Base-by-base conservation (phyloP, 306 rosid species). In the Pterocarpus macrocarpus region DNA sequence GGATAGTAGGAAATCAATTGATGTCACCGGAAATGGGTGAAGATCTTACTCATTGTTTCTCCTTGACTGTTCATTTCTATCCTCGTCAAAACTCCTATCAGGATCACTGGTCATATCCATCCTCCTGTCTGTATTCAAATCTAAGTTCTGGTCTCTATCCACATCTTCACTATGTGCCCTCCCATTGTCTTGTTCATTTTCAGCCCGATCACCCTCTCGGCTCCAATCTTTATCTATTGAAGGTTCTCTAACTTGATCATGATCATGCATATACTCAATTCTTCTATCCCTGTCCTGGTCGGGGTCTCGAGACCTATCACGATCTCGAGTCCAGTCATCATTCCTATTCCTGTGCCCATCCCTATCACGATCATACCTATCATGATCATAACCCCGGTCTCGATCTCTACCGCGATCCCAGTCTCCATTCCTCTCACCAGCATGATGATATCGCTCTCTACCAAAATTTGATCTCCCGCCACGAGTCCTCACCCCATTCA, bases 401-500 rank as follows among this genome's bases (percentile, higher is more conserved):
- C 80, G 77, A 69, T 82, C 89, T 77, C 91, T 83, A n/a, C 77
- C 82, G 5, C 84, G 86, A 59, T 79, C 94, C 94, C 92, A 89
- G 69, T 85, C 90, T 15, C 87, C 86, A 71, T 84, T 88, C 86
- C 96, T 89, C 79, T 89, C 97, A 64, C 55, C 69, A 52, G 81
- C 76, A 41, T 64, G 76, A 47, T 81, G 85, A 61, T 81, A 76
- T 86, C 71, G 82, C 55, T 90, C 97, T 82, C 97, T 84, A 4
- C 91, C 90, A 38, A 93, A 95, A 81, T 59, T 84, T 14, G 92
- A 62, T 67, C 98, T 87, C 68, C 89, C 96, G 43, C 87, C 91
- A 87, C 98, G 88, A 82, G 84, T 64, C 81, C 81, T 89, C 61
- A 90, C 99, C 80, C 81, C 93, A 82, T 89, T 95, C n/a, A 95